phyloP scores from a whole-genome alignment of 2,329 filamentous ascomycete genomes.

The Aspergillus fumigatus region DNA sequence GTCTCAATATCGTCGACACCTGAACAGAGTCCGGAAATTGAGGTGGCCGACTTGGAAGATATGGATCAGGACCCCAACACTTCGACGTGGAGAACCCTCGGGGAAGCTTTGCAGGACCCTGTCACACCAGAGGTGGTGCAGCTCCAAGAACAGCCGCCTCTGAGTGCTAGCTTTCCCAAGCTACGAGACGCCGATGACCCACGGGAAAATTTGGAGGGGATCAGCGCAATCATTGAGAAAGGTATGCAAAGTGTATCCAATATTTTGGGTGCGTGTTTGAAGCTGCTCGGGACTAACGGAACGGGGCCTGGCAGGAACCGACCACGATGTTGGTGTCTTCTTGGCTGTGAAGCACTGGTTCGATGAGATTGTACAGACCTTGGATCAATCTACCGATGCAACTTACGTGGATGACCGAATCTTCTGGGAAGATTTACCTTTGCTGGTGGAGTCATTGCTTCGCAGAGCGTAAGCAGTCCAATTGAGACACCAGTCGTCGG shows the following conservation, averaged over 20 bases:
- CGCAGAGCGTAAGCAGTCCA: constrained; percentile 32
- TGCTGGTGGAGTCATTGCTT: constrained; percentile 36
- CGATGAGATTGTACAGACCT: constrained; percentile 29
- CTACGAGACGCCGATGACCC: constrained; percentile 22
- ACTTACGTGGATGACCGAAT: constrained; percentile 37
- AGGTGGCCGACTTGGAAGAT: constrained; percentile 48
- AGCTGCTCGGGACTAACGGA: background rate
- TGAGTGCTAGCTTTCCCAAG: constrained; percentile 37
- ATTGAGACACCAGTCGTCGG: background rate
- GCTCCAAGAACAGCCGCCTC: constrained; percentile 27
- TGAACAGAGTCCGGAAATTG: constrained; percentile 44
- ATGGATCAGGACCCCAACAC: constrained; percentile 44
- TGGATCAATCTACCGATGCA: constrained; percentile 32
- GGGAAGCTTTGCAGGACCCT: constrained; percentile 29
- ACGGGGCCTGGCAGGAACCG: constrained; percentile 21
- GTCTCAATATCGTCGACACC: constrained; percentile 43
- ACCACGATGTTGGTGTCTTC: constrained; percentile 29
- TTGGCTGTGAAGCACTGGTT: constrained; percentile 41
- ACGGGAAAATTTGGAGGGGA: constrained; percentile 32
- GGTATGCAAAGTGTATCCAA: constrained; percentile 20
- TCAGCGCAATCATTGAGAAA: constrained; percentile 33
- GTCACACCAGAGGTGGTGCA: constrained; percentile 31
- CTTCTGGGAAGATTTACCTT: constrained; percentile 44
- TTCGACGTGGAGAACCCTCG: constrained; percentile 41
- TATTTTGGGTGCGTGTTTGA: background rate